Evolutionary conservation across 805 yeast species (phyloP).

Genomic region (Saturnispora dispora): DNA sequence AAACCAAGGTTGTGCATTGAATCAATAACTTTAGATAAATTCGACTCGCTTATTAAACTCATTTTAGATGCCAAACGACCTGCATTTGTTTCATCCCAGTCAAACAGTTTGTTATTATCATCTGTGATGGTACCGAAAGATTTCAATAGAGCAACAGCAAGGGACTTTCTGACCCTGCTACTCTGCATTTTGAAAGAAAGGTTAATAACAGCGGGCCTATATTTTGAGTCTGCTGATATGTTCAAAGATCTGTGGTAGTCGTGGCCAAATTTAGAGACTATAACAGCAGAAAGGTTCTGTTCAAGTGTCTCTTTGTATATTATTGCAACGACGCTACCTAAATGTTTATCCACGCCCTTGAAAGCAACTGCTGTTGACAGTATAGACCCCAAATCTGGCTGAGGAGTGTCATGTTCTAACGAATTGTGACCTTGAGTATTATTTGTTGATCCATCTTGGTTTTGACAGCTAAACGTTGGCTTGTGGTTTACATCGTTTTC

Average conservation of each 20-base stretch:
- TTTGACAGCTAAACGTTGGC: background rate
- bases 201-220: constrained; percentile 72
- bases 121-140: constrained; percentile 52
- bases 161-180: constrained; percentile 58
- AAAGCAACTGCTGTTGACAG: background rate
- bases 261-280: constrained; percentile 60
- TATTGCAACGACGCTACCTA: constrained; percentile 40
- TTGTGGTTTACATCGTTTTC: background rate
- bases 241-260: constrained; percentile 51
- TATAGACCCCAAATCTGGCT: background rate
- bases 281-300: constrained; percentile 39
- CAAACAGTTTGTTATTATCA: constrained; percentile 19
- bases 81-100: constrained; percentile 78
- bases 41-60: constrained; percentile 40
- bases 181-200: constrained; percentile 38
- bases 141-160: constrained; percentile 67
- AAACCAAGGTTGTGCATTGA: constrained; percentile 45
- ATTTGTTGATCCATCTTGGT: background rate
- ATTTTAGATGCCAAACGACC: constrained; percentile 69
- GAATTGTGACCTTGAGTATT: background rate
- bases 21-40: constrained; percentile 51
- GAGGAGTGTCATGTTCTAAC: background rate
- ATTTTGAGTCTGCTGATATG: constrained; percentile 51
- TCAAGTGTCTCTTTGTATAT: constrained; percentile 40
- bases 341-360: constrained; percentile 38